phyloP scores from a whole-genome alignment of 2,329 filamentous ascomycete species.

The Aspergillus eucalypticola region DNA sequence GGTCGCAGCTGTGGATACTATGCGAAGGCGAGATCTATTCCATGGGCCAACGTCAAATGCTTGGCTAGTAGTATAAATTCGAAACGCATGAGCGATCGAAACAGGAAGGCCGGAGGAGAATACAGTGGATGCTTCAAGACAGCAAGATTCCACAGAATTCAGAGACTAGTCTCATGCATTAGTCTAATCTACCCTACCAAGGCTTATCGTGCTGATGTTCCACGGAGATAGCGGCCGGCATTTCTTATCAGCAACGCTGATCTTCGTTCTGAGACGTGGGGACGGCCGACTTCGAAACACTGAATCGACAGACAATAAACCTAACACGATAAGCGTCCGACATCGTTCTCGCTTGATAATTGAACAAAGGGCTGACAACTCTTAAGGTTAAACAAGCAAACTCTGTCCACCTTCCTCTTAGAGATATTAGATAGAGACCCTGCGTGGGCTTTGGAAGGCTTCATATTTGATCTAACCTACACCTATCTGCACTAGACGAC shows the following conservation, averaged over 20 bases:
- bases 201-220: neutral
- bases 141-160: neutral
- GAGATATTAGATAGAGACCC: slow-evolving; percentile 45
- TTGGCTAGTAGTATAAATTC: neutral
- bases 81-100: slow-evolving; percentile 8
- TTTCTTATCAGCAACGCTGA: neutral
- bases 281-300: neutral
- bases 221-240: neutral
- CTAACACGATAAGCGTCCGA: too few relatives aligned
- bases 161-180: neutral
- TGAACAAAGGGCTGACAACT: neutral
- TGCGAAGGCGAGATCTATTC: neutral
- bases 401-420: slow-evolving; percentile 36
- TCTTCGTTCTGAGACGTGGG: neutral
- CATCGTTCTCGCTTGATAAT: neutral
- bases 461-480: slow-evolving; percentile 29
- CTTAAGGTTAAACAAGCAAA: neutral
- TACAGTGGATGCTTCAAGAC: neutral
- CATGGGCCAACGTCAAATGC: neutral
- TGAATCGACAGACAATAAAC: too few relatives aligned
- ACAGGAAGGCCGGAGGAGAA: slow-evolving; percentile 27
- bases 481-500: neutral
- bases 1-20: neutral
- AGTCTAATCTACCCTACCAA: neutral
- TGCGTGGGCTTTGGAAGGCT: neutral